These are phyloP conservation scores for Scedosporium boydii DNA, from an alignment of 2,329 filamentous ascomycete species.

Conservation along the genomic window DNA sequence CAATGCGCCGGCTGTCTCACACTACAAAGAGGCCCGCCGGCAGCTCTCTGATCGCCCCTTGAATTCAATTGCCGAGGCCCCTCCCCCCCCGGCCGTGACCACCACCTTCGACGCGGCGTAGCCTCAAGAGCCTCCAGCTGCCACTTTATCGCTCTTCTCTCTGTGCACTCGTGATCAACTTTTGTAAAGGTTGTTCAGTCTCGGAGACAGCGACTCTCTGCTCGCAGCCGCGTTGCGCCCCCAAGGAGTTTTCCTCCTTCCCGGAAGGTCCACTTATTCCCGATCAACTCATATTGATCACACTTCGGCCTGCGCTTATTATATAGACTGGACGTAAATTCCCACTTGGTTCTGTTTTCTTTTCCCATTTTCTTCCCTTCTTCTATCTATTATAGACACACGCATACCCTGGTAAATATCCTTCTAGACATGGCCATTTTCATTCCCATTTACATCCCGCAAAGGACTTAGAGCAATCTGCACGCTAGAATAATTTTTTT, in stretches of 20 bases:
- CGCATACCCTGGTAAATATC: background rate
- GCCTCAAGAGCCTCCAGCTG: background rate
- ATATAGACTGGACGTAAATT: too few species aligned
- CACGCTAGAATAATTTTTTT: background rate
- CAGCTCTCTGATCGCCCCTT: background rate
- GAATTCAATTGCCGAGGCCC: constrained; percentile 1
- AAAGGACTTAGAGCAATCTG: background rate
- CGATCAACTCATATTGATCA: background rate
- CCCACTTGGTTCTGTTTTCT: background rate
- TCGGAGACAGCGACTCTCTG: background rate
- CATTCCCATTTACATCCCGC: too few species aligned
- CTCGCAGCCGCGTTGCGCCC: background rate
- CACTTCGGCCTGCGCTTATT: too few species aligned
- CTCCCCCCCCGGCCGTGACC: background rate
- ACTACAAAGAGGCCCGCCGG: background rate
- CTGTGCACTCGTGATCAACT: background rate
- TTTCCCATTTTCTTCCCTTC: background rate
- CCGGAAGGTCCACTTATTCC: background rate
- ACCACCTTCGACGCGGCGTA: background rate
- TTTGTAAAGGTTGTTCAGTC: background rate
- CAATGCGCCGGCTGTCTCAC: too few species aligned
- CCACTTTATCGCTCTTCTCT: background rate
- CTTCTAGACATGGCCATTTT: background rate
- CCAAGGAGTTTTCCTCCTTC: background rate
- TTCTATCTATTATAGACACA: background rate